Percentiles rank a stretch among this genome's conserved stretches.
Conservation (phyloP, 441 rosid genomes). For the Brassica balearica region DNA sequence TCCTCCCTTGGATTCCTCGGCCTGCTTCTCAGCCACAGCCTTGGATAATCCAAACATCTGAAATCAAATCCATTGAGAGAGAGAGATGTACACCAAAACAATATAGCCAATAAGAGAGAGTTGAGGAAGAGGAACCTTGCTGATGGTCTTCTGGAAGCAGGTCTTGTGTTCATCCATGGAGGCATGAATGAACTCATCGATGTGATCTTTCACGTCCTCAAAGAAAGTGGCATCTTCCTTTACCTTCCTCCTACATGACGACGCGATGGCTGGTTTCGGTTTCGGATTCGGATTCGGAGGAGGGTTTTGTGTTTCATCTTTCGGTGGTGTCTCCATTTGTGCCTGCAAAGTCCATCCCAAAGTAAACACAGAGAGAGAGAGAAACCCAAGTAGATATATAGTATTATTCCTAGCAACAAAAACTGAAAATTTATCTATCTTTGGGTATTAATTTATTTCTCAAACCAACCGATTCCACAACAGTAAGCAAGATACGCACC, state of each 20-base stretch:
- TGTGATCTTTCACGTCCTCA: slow-evolving; percentile 81
- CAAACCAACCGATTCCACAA: too few species aligned
- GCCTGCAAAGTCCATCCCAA: background rate
- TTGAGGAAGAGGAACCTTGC: slow-evolving; percentile 54
- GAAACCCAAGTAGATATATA: background rate
- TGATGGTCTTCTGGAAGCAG: slow-evolving; percentile 79
- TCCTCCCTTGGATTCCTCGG: background rate
- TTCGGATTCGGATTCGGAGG: background rate
- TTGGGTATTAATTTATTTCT: too few species aligned
- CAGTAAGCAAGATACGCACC: background rate
- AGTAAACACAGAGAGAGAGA: slow-evolving; percentile 2
- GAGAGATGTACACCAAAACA: too few species aligned
- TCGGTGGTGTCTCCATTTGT: slow-evolving; percentile 49
- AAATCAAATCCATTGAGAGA: background rate
- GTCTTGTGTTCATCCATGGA: slow-evolving; percentile 90
- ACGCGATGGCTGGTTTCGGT: slow-evolving; percentile 46
- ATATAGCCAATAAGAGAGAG: background rate
- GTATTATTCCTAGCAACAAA: too few species aligned
- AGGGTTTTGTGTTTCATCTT: slow-evolving; percentile 34
- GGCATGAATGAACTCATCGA: slow-evolving; percentile 82
- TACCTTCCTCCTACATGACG: slow-evolving; percentile 82
- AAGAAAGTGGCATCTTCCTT: slow-evolving; percentile 76
- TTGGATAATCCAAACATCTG: slow-evolving; percentile 4
- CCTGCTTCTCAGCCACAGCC: slow-evolving; percentile 2
- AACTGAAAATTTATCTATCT: too few species aligned